phyloP scores from a whole-genome alignment of 495 filamentous ascomycete genomes.

The Tuber melanosporum region DNA sequence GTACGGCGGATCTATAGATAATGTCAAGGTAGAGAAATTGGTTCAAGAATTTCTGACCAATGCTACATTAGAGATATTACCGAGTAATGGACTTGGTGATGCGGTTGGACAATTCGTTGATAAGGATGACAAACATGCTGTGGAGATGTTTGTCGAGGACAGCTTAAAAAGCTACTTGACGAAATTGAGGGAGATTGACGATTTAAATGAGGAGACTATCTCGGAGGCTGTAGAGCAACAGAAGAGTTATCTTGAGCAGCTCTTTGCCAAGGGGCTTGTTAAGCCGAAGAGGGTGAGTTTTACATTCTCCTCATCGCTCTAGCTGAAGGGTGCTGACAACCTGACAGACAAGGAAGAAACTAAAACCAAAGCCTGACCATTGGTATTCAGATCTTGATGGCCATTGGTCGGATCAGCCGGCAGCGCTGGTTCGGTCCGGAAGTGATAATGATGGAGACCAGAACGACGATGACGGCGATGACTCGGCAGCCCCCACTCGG shows the following conservation, averaged over 20 bases:
- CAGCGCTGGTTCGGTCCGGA: constrained; percentile 53
- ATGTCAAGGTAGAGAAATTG: constrained; percentile 77
- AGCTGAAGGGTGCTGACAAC: neutral
- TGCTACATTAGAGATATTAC: constrained; percentile 82
- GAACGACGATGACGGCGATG: constrained; percentile 37
- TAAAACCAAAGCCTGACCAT: constrained; percentile 66
- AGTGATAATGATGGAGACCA: constrained; percentile 47
- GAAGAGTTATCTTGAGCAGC: constrained; percentile 61
- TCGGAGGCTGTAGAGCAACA: constrained; percentile 64
- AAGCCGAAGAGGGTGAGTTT: constrained; percentile 49
- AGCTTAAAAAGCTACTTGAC: constrained; percentile 70
- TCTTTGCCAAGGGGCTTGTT: constrained; percentile 61
- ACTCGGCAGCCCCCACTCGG: constrained; percentile 40
- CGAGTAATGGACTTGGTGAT: constrained; percentile 84
- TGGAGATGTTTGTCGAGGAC: constrained; percentile 81
- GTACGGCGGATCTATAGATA: constrained; percentile 53
- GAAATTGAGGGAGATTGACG: constrained; percentile 62
- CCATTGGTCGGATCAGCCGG: constrained; percentile 71
- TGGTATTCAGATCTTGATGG: constrained; percentile 89
- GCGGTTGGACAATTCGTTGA: constrained; percentile 89
- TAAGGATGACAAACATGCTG: constrained; percentile 90
- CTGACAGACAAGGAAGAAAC: constrained; percentile 52
- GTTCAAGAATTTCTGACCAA: constrained; percentile 77
- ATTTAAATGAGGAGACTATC: constrained; percentile 61
- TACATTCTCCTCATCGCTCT: neutral